phyloP scores from a whole-genome alignment of 1,284 basidiomycete genomes.

The Ganoderma lingzhi region DNA sequence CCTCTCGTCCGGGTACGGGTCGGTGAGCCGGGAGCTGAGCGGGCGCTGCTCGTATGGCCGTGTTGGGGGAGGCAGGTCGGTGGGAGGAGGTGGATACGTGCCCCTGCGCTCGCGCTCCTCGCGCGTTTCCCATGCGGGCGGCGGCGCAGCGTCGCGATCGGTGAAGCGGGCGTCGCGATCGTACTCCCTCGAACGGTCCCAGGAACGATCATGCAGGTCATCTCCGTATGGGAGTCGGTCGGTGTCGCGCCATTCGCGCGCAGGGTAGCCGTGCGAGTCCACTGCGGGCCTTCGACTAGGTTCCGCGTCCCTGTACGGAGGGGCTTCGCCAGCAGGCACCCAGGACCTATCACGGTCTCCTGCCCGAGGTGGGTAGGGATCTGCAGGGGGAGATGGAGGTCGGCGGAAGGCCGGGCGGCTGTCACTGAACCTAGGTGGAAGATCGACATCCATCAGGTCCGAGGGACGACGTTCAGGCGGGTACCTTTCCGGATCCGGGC shows the following conservation, averaged over 20 bases:
- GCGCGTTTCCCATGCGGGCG: slow-evolving; percentile 40
- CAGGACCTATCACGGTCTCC: slow-evolving; percentile 32
- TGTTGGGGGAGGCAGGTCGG: slow-evolving; percentile 27
- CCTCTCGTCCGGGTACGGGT: slow-evolving; percentile 35
- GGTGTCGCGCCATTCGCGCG: slow-evolving; percentile 40
- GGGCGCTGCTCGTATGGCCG: slow-evolving; percentile 40
- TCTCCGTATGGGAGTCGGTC: slow-evolving; percentile 33
- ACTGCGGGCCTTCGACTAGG: slow-evolving; percentile 23
- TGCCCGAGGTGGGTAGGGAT: slow-evolving; percentile 29
- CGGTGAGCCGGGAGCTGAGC: slow-evolving; percentile 41
- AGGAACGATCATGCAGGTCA: slow-evolving; percentile 31
- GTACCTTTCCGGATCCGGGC: slow-evolving; percentile 35
- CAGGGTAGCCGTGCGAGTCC: slow-evolving; percentile 31
- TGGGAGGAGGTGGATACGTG: slow-evolving; percentile 32
- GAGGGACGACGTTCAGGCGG: slow-evolving; percentile 31
- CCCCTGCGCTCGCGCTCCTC: slow-evolving; percentile 43
- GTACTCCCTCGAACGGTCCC: slow-evolving; percentile 37
- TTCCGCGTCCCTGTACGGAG: slow-evolving; percentile 28
- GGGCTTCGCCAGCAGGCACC: slow-evolving; percentile 35
- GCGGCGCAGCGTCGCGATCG: slow-evolving; percentile 36
- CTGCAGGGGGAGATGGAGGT: slow-evolving; percentile 34
- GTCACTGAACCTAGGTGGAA: slow-evolving; percentile 32
- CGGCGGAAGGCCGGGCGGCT: slow-evolving; percentile 35
- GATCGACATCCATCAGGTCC: slow-evolving; percentile 39
- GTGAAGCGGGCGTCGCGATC: slow-evolving; percentile 32